Percentiles rank a stretch among this genome's conserved stretches.
These are phyloP conservation scores for Mortierella alpina DNA, from an alignment of 192 early-diverging fungal species.

Conservation along the genomic window DNA sequence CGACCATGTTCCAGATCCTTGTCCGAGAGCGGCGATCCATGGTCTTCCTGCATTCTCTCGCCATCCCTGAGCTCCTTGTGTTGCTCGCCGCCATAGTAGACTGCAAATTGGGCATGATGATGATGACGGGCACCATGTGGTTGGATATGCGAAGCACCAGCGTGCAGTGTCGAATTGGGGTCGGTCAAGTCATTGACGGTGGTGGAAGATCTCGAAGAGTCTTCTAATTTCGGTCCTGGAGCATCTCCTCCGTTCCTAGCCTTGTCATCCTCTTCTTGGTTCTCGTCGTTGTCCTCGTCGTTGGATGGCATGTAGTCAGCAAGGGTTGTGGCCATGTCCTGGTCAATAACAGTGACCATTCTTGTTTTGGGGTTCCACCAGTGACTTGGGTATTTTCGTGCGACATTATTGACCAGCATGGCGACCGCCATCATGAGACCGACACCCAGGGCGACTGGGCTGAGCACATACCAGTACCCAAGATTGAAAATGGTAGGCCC, in stretches of 20 bases:
- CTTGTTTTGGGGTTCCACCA: conserved; percentile 62
- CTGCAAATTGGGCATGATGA: conserved; percentile 16
- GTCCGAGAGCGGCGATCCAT: neutral
- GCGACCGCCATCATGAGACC: conserved; percentile 58
- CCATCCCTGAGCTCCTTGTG: conserved; percentile 21
- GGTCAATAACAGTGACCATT: conserved; percentile 25
- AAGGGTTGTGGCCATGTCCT: conserved; percentile 37
- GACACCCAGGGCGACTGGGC: conserved; percentile 55
- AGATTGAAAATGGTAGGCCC: conserved; percentile 53
- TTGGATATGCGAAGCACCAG: neutral
- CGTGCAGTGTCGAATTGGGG: neutral
- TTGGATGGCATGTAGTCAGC: conserved; percentile 27
- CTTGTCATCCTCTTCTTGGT: neutral
- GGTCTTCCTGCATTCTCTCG: conserved; percentile 5
- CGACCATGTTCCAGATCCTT: neutral
- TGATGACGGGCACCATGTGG: neutral
- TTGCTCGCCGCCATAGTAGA: conserved; percentile 43
- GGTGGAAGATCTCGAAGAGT: neutral
- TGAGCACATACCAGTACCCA: conserved; percentile 60
- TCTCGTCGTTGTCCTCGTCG: neutral
- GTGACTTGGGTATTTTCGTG: conserved; percentile 61
- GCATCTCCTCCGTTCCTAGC: neutral
- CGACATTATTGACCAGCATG: conserved; percentile 63
- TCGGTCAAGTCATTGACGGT: neutral
- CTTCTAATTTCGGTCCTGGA: neutral